phyloP scores from a whole-genome alignment of 2,329 filamentous ascomycete genomes.

The Pleomassaria siparia region DNA sequence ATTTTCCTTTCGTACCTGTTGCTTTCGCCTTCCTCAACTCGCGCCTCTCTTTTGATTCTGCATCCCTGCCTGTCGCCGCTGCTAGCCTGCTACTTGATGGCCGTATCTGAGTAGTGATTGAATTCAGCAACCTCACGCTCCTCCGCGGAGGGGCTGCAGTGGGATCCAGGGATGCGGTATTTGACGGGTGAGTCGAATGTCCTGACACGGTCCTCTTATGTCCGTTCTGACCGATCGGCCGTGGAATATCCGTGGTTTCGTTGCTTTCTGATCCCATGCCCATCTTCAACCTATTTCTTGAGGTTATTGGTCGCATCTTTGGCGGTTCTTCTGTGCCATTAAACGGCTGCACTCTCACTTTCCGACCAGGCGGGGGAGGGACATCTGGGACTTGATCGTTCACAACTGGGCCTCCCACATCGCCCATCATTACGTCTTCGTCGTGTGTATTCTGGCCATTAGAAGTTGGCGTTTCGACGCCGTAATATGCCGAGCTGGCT shows the following conservation, averaged over 20 bases:
- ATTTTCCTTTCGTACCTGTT: slow-evolving; percentile 69
- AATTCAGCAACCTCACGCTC: slow-evolving; percentile 46
- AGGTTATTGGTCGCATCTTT: slow-evolving; percentile 43
- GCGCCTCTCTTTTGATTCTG: slow-evolving; percentile 64
- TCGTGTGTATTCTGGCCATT: slow-evolving; percentile 44
- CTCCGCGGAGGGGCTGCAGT: slow-evolving; percentile 48
- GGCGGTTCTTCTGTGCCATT: slow-evolving; percentile 39
- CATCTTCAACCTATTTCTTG: slow-evolving; percentile 41
- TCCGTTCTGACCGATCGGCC: slow-evolving; percentile 52
- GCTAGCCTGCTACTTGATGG: slow-evolving; percentile 65
- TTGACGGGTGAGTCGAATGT: slow-evolving; percentile 54
- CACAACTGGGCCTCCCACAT: slow-evolving; percentile 36
- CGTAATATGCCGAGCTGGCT: slow-evolving; percentile 19
- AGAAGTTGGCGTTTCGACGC: slow-evolving; percentile 52
- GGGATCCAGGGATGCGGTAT: slow-evolving; percentile 39
- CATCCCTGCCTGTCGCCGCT: slow-evolving; percentile 51
- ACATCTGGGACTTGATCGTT: slow-evolving; percentile 43
- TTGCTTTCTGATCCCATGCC: slow-evolving; percentile 40
- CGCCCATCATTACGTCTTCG: slow-evolving; percentile 49
- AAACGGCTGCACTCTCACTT: slow-evolving; percentile 39
- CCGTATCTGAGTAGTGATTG: slow-evolving; percentile 61
- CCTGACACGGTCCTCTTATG: slow-evolving; percentile 93
- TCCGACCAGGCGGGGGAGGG: slow-evolving; percentile 51
- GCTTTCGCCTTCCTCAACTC: slow-evolving; percentile 82
- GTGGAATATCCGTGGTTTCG: slow-evolving; percentile 41